These are phyloP conservation scores for Blastobotrys ciferrii DNA, from an alignment of 1,139 yeast genomes.

Conservation along the genomic window DNA sequence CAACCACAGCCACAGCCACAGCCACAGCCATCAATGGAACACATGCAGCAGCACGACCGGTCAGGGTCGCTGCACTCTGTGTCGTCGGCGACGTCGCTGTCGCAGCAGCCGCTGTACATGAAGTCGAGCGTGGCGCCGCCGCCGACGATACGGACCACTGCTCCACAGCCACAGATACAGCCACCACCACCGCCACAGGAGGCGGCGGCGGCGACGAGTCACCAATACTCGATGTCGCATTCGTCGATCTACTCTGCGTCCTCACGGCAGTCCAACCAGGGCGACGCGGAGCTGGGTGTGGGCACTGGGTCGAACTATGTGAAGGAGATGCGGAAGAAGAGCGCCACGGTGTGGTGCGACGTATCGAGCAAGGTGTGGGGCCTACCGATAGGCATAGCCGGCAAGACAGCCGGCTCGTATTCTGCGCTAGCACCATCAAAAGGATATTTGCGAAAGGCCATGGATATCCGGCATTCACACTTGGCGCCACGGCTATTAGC, in stretches of 20 bases:
- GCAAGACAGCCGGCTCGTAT: slow-evolving; percentile 33
- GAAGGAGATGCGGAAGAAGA: slow-evolving; percentile 48
- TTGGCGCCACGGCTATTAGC: slow-evolving; percentile 73
- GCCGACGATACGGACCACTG: not conserved
- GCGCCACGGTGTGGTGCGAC: slow-evolving; percentile 53
- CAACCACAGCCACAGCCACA: slow-evolving; percentile 6
- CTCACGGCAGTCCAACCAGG: slow-evolving; percentile 7
- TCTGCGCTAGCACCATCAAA: slow-evolving; percentile 29
- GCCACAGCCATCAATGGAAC: slow-evolving; percentile 3
- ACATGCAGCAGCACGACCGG: slow-evolving; percentile 7
- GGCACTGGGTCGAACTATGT: slow-evolving; percentile 52
- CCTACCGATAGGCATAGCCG: slow-evolving; percentile 63
- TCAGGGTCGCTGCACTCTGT: slow-evolving; percentile 14
- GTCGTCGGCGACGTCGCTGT: slow-evolving; percentile 2
- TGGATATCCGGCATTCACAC: slow-evolving; percentile 73
- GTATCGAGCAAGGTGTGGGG: slow-evolving; percentile 57
- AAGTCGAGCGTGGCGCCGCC: slow-evolving; percentile 5
- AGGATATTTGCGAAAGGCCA: slow-evolving; percentile 34
- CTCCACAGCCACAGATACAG: not conserved
- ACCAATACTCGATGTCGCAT: slow-evolving; percentile 15
- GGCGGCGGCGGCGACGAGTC: not conserved
- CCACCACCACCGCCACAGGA: not conserved
- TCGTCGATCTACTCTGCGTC: slow-evolving; percentile 14
- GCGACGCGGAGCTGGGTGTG: slow-evolving; percentile 20
- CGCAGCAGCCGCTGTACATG: slow-evolving; percentile 18